These are phyloP conservation scores for Tulasnella sp. DNA, from an alignment of 768 basidiomycete genomes.

Conservation along the genomic window DNA sequence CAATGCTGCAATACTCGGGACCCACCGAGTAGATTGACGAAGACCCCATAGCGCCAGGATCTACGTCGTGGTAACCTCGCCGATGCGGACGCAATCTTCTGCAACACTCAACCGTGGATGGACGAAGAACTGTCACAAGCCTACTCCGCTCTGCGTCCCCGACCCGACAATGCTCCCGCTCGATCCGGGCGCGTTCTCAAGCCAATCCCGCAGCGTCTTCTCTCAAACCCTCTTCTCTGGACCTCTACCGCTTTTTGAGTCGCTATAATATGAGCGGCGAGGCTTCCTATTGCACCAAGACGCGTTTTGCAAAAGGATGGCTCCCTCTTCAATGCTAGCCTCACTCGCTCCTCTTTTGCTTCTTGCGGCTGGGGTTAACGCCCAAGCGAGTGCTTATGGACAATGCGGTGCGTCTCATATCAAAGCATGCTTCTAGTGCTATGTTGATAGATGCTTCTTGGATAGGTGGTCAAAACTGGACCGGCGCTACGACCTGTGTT, in stretches of 20 bases:
- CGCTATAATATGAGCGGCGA: neutral
- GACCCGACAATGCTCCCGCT: neutral
- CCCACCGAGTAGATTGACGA: too few species aligned
- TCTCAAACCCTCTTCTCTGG: neutral
- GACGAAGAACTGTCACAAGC: neutral
- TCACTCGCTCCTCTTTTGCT: neutral
- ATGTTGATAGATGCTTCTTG: neutral
- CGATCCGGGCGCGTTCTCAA: neutral
- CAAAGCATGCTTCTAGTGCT: neutral
- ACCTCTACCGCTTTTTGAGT: neutral
- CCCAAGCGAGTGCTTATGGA: neutral
- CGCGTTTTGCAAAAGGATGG: neutral
- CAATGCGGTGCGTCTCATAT: neutral
- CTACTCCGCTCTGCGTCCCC: neutral
- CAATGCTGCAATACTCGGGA: too few species aligned
- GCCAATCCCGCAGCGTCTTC: neutral
- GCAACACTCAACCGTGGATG: neutral
- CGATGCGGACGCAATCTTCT: neutral
- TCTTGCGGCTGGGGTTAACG: neutral
- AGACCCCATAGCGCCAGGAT: neutral
- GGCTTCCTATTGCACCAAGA: neutral
- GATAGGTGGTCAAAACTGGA: conserved; percentile 26
- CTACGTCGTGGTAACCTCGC: neutral
- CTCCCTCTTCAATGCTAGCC: neutral
- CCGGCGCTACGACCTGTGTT: conserved; percentile 26